Evolutionary conservation across 2,329 filamentous ascomycete genomes (phyloP).

Genomic region (Colletotrichum limetticola): DNA sequence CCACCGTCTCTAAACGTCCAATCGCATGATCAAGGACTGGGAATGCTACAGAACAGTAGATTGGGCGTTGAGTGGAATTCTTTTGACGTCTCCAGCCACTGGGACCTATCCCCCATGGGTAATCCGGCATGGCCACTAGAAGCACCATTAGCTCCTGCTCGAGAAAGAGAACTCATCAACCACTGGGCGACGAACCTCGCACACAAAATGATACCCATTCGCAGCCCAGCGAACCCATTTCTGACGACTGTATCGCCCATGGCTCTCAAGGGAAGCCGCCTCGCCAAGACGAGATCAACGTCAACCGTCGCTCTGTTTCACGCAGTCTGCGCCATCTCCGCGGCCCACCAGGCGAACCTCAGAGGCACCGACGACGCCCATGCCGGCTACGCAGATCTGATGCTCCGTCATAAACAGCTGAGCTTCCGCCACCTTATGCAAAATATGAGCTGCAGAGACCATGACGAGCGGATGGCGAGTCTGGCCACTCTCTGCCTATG

Average conservation of each 20-base stretch:
- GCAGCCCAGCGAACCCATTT: constrained; percentile 2
- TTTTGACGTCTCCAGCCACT: not conserved
- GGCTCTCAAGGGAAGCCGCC: constrained; percentile 14
- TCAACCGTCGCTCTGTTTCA: constrained; percentile 15
- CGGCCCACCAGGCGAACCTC: constrained; percentile 11
- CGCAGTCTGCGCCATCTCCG: constrained; percentile 21
- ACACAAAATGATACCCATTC: constrained; percentile 12
- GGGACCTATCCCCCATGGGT: not conserved
- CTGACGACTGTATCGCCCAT: constrained; percentile 10
- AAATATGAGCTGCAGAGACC: not conserved
- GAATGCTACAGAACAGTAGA: not conserved
- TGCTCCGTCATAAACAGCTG: constrained; percentile 5
- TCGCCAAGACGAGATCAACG: not conserved
- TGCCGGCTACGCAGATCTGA: not conserved
- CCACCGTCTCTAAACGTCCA: not conserved
- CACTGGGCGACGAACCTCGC: constrained; percentile 24
- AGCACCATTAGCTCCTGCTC: not conserved
- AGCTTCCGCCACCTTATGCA: constrained; percentile 21
- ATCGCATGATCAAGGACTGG: too few species aligned
- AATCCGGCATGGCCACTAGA: not conserved
- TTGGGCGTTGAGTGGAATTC: not conserved
- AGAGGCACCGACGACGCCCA: not conserved
- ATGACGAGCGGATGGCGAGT: constrained; percentile 15
- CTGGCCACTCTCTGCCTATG: constrained; percentile 15
- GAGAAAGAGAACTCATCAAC: constrained; percentile 10